Conservation (phyloP, 106 monocot genomes). For the Dioscorea dumetorum region DNA sequence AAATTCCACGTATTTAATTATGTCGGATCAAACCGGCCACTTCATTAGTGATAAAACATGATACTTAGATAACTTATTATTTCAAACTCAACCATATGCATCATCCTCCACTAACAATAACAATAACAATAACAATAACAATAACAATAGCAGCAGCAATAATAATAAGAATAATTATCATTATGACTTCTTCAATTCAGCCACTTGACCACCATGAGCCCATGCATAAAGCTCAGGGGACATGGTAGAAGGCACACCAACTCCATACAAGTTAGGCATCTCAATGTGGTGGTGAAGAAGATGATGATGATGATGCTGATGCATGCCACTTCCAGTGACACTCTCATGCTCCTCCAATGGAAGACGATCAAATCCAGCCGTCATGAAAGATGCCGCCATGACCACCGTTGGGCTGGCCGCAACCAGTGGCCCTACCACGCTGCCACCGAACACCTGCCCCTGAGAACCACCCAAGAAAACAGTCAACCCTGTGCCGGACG, state of each 20-base stretch:
- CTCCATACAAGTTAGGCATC: not conserved
- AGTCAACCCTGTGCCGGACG: constrained; percentile 18
- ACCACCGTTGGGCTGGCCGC: constrained; percentile 27
- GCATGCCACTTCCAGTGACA: not conserved
- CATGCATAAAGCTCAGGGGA: not conserved
- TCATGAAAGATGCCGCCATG: constrained; percentile 28
- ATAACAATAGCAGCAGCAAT: no score
- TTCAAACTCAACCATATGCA: no score
- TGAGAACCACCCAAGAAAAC: constrained; percentile 25
- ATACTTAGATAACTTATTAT: no score
- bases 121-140: no score
- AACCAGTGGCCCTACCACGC: constrained; percentile 21
- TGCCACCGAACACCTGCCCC: constrained; percentile 27
- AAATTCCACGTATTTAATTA: no score
- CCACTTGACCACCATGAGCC: no score
- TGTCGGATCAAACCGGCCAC: no score
- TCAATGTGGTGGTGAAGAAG: not conserved
- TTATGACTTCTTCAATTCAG: no score
- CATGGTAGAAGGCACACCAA: not conserved
- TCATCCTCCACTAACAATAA: no score
- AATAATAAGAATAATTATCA: no score
- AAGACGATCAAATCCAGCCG: constrained; percentile 26
- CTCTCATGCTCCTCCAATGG: constrained; percentile 23
- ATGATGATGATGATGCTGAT: not conserved
- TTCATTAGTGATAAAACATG: no score